Evolutionary conservation across 2,329 filamentous ascomycete species (phyloP).

Genomic region (Zymoseptoria tritici): DNA sequence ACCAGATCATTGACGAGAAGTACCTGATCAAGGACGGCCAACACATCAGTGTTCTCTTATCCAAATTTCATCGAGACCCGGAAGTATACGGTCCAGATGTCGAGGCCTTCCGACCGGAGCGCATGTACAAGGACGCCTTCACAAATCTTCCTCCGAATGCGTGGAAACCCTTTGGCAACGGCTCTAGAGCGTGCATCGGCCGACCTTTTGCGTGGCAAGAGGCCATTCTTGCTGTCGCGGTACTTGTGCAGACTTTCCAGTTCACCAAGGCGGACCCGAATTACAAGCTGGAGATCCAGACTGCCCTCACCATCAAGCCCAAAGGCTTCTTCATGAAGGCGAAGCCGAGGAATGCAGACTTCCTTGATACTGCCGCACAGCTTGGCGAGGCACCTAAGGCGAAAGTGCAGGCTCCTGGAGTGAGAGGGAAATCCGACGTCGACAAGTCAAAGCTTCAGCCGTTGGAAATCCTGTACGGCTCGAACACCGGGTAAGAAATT

Average conservation of each 20-base stretch:
- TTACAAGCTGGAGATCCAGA: constrained; percentile 38
- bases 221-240: constrained; percentile 37
- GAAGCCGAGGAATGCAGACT: neutral
- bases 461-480: constrained; percentile 65
- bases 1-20: constrained; percentile 29
- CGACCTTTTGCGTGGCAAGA: constrained; percentile 51
- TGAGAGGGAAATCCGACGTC: neutral
- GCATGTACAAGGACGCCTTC: constrained; percentile 41
- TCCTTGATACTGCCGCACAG: neutral
- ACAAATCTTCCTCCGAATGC: constrained; percentile 34
- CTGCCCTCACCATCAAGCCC: constrained; percentile 41
- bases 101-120: constrained; percentile 39
- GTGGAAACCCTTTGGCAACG: constrained; percentile 51
- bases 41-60: constrained; percentile 27
- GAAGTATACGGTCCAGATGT: constrained; percentile 39
- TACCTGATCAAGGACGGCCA: constrained; percentile 32
- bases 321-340: constrained; percentile 34
- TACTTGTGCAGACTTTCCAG: constrained; percentile 41
- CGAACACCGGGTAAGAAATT: constrained; percentile 51
- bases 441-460: constrained; percentile 19
- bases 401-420: neutral
- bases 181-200: constrained; percentile 47
- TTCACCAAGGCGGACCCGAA: constrained; percentile 37
- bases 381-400: neutral
- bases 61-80: constrained; percentile 36